Percentiles rank a stretch among this genome's conserved stretches.
phyloP scores from a whole-genome alignment of 2,329 filamentous ascomycete species.

The Sphaerulina musiva region DNA sequence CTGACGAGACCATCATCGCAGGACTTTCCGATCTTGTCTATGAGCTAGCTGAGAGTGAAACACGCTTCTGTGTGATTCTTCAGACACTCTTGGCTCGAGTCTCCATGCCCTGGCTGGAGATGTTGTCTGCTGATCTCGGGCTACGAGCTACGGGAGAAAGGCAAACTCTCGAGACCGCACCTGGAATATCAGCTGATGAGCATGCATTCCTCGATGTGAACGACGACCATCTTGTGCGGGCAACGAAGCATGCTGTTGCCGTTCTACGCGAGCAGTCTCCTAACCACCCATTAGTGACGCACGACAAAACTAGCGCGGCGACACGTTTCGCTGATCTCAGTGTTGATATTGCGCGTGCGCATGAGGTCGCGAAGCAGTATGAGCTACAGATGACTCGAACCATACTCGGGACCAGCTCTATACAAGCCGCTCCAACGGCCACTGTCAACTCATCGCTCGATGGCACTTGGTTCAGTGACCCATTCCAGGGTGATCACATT shows the following conservation, averaged over 20 bases:
- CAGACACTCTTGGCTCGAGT: slow-evolving; percentile 21
- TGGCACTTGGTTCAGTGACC: neutral
- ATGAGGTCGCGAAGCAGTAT: neutral
- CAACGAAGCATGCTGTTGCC: slow-evolving; percentile 11
- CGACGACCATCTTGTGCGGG: slow-evolving; percentile 12
- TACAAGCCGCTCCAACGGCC: neutral
- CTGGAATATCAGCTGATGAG: neutral
- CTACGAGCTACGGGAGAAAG: neutral
- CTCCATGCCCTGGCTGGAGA: slow-evolving; percentile 27
- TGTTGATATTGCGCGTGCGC: neutral
- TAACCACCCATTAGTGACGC: slow-evolving; percentile 3
- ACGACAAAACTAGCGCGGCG: neutral
- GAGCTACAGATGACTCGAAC: neutral
- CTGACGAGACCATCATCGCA: slow-evolving; percentile 25
- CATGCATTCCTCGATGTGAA: neutral
- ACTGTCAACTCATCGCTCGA: neutral
- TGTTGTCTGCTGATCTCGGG: slow-evolving; percentile 21
- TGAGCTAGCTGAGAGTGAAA: slow-evolving; percentile 13
- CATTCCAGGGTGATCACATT: neutral
- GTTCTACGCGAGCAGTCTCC: slow-evolving; percentile 10
- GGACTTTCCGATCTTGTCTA: slow-evolving; percentile 21
- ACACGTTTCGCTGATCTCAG: neutral
- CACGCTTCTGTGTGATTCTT: slow-evolving; percentile 14
- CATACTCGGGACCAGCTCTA: neutral
- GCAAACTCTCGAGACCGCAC: neutral